These are phyloP conservation scores for Halenospora varia DNA, from an alignment of 495 filamentous ascomycete species.

Conservation along the genomic window DNA sequence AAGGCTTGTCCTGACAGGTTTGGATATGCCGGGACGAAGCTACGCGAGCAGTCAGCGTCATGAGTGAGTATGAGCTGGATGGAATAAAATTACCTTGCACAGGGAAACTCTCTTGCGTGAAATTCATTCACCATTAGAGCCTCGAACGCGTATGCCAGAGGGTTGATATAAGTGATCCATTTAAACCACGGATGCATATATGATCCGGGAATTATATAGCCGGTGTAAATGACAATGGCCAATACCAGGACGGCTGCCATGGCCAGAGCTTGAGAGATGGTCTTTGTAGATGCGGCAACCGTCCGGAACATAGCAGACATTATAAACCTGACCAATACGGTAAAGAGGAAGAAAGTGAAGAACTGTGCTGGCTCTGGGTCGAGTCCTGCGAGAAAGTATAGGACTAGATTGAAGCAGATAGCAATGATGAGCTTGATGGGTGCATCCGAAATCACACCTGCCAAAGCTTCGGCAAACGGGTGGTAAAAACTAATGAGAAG, in stretches of 20 bases:
- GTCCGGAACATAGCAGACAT: conserved; percentile 80
- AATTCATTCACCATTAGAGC: conserved; percentile 69
- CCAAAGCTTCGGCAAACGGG: conserved; percentile 55
- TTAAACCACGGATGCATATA: conserved; percentile 79
- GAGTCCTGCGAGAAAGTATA: conserved; percentile 73
- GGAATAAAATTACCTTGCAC: no score
- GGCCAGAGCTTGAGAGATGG: conserved; percentile 77
- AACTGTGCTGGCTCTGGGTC: conserved; percentile 50
- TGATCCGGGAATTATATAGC: conserved; percentile 67
- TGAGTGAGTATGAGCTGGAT: no score
- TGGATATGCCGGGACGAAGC: conserved; percentile 32
- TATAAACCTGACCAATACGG: conserved; percentile 54
- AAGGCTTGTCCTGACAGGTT: conserved; percentile 44
- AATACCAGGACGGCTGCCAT: conserved; percentile 65
- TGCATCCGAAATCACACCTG: conserved; percentile 55
- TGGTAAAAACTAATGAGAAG: no score
- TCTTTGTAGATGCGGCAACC: conserved; percentile 75
- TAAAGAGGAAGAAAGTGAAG: conserved; percentile 64
- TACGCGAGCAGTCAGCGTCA: conserved; percentile 35
- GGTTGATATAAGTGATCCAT: conserved; percentile 81
- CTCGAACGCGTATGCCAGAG: conserved; percentile 75
- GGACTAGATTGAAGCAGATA: conserved; percentile 39
- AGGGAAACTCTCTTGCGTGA: conserved; percentile 42
- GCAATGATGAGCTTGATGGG: conserved; percentile 49
- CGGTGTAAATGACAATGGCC: conserved; percentile 73